Conservation (phyloP, 75 land plant genomes). For the Pinus tabuliformis region DNA sequence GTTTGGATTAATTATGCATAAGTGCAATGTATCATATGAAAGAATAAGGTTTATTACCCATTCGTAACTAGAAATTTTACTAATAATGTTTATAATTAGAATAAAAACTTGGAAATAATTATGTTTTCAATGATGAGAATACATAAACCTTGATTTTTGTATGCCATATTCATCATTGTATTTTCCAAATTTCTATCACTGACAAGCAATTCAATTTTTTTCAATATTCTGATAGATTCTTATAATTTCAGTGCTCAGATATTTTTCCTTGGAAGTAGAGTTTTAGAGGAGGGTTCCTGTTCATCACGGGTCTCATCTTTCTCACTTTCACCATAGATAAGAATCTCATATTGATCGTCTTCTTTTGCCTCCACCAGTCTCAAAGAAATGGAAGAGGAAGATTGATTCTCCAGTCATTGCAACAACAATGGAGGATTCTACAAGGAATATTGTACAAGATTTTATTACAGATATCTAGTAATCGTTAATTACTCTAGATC, state of each 20-base stretch:
- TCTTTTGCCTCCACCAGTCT: constrained; percentile 23
- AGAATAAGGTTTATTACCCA: too few species aligned
- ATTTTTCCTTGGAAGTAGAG: constrained; percentile 59
- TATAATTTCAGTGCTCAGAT: constrained; percentile 55
- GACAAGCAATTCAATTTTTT: constrained; percentile 85
- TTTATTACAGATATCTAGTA: constrained; percentile 93
- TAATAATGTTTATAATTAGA: too few species aligned
- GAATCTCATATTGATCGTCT: constrained; percentile 55
- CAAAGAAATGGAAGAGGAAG: constrained; percentile 62
- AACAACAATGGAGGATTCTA: constrained; percentile 72
- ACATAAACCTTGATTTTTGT: too few species aligned
- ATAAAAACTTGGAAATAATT: too few species aligned
- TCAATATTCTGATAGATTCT: constrained; percentile 79
- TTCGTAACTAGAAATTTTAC: too few species aligned
- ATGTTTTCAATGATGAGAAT: too few species aligned
- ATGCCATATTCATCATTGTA: too few species aligned
- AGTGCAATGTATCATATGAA: too few species aligned
- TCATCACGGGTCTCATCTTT: constrained; percentile 27
- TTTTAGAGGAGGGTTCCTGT: constrained; percentile 35
- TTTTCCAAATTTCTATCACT: constrained; percentile 29
- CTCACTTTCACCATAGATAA: constrained; percentile 60
- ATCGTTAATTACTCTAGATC: constrained; percentile 80
- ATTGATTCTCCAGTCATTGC: constrained; percentile 88
- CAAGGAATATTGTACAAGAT: constrained; percentile 62
- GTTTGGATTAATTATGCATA: too few species aligned